phyloP scores from a whole-genome alignment of 352 stramenopile genomes.

The Lagenidium giganteum region DNA sequence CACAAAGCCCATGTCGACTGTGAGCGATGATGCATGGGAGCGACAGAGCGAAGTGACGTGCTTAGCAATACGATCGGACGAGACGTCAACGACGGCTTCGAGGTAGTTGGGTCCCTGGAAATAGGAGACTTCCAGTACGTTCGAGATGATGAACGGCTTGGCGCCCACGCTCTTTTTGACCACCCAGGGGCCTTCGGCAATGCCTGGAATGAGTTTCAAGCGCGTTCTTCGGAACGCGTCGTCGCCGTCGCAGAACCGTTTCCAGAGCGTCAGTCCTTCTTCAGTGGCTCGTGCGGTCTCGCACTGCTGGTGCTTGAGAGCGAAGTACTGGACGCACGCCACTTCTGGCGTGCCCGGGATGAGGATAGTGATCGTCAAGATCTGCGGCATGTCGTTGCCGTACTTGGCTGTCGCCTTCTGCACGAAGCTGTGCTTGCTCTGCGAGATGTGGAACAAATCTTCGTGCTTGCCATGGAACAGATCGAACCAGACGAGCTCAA shows the following conservation, averaged over 20 bases:
- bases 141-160: slow-evolving; percentile 75
- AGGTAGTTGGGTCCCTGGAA: slow-evolving; percentile 60
- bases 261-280: slow-evolving; percentile 47
- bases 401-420: slow-evolving; percentile 57
- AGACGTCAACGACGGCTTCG: slow-evolving; percentile 76
- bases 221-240: slow-evolving; percentile 64
- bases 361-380: slow-evolving; percentile 74
- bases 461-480: slow-evolving; percentile 63
- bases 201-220: slow-evolving; percentile 75
- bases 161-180: slow-evolving; percentile 74
- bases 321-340: slow-evolving; percentile 75
- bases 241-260: slow-evolving; percentile 55
- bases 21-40: slow-evolving; percentile 55
- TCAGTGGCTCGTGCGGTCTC: slow-evolving; percentile 9
- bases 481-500: slow-evolving; percentile 83
- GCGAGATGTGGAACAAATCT: slow-evolving; percentile 59
- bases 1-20: slow-evolving; percentile 79
- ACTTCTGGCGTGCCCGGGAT: slow-evolving; percentile 63
- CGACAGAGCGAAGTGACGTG: slow-evolving; percentile 75
- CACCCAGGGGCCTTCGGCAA: slow-evolving; percentile 77
- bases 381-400: slow-evolving; percentile 54
- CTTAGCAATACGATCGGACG: slow-evolving; percentile 64
- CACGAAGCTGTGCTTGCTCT: slow-evolving; percentile 66
- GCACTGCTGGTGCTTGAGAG: slow-evolving; percentile 24
- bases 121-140: slow-evolving; percentile 57